Evolutionary conservation across 768 basidiomycete species (phyloP), one percentile per base, ranked within the genome.

Genomic region (Ramaria sp.): DNA sequence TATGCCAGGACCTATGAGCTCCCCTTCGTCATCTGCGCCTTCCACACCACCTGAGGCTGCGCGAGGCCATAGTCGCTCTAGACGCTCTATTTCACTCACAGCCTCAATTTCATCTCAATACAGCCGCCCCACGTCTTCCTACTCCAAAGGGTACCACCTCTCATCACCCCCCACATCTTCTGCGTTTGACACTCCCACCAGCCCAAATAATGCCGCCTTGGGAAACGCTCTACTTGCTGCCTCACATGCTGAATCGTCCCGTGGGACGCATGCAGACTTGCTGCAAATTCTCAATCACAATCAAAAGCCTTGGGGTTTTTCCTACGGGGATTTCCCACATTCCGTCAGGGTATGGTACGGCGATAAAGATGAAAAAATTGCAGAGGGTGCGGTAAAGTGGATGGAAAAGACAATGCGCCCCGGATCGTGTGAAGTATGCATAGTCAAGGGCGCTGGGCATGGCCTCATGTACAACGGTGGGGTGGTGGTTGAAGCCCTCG

Each of bases 241-340:
- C 0, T 94, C 92, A 1, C 94, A 99, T 65, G 86, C 94, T 2
- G 95, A 98, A 65, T 92, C 91, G 4, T 79, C 91, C 24, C 85
- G 84, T 59, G 94, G 96, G 47, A 88, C 88, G 0, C 90, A 95
- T 61, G 78, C 82, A 55, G 96, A 99, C 69, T 77, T 99, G 15
- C 65, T 97, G 57, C 85, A 90, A 61, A 95, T 99, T 64, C 74
- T 97, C 52, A 92, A 94, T 62, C 89, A 90, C 59, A 87, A 89
- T 60, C 82, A 86, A 43, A 81, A 82, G 58, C 82, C 88, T 1
- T 91, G 88, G 88, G 95, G 90, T 0, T 94, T 96, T 69, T 83
- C 83, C 9, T 97, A 97, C 64, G 66, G 77, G 15, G 77, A 87
- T 20, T 87, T 94, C 59, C 79, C 80, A 13, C 83, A 86, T 62